Evolutionary conservation across 768 basidiomycete species (phyloP), one percentile per base, ranked within the genome.

Genomic region (Boletus rex-veris): DNA sequence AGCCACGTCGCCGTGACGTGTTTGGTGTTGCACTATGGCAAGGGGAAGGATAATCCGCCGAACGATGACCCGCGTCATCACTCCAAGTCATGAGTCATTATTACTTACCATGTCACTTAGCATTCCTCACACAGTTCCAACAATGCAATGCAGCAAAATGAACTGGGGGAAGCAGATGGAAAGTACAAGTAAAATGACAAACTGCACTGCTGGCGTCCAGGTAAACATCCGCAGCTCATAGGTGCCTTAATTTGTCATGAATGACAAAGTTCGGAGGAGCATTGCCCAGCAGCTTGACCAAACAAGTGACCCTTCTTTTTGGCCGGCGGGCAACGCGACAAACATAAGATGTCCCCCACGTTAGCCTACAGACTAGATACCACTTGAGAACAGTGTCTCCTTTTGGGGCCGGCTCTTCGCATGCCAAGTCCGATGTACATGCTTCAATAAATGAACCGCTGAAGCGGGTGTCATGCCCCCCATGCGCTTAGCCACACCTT

Each of bases 401-500:
- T 35, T 42, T 39, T 45, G 30, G 28, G 31, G 37, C 24, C 21
- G 39, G 28, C 24, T 35, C 28, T 12, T 47, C 21, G 47, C n/a
- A 45, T 52, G 33, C 68, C 68, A 70, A 18, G 66, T 73, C 52
- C 74, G 69, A 49, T 68, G 74, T 45, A 88, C 84, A 64, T 90
- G 78, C 60, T 79, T 81, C 57, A 94, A 73, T 24, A 95, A 66
- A 38, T 76, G 75, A 12, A 92, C 76, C n/a, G 88, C 73, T 1
- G 83, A 82, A 0, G 85, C 79, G 3, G 92, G 92, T 4, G 93
- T 96, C 81, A 95, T 90, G 8, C 93, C 93, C 65, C 95, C 92
- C 83, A 95, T 92, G 26, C 92, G 76, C 68, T 92, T 93, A 15
- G 89, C 93, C 4, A 88, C 88, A n/a, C 92, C 92, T 92, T 93